Percentiles rank a stretch among this genome's conserved stretches.
Conservation (phyloP, 371 early-diverging fungal genomes). For the Rhizopus arrhizus region DNA sequence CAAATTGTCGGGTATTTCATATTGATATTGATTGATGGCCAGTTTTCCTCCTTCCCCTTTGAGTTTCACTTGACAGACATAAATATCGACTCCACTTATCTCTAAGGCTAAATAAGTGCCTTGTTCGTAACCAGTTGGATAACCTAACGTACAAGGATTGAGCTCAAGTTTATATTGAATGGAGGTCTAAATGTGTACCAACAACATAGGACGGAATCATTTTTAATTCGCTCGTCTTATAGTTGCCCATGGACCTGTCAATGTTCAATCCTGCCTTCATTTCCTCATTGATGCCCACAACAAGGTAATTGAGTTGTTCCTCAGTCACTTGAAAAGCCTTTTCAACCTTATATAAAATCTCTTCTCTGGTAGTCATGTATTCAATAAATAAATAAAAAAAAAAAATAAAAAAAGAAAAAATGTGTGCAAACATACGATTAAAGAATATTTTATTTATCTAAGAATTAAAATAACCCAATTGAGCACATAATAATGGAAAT, state of each 20-base stretch:
- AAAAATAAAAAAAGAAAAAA: too few species aligned
- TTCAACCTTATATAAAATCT: constrained; percentile 31
- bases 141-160: constrained; percentile 23
- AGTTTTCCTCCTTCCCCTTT: constrained; percentile 52
- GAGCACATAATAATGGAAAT: too few species aligned
- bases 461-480: too few species aligned
- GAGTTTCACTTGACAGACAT: constrained; percentile 54
- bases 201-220: constrained; percentile 56
- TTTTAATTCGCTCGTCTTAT: constrained; percentile 35
- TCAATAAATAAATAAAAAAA: too few species aligned
- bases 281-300: constrained; percentile 46
- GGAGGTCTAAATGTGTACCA: constrained; percentile 23
- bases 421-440: too few species aligned
- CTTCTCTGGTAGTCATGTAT: constrained; percentile 23
- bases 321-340: constrained; percentile 39
- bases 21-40: constrained; percentile 63
- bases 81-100: constrained; percentile 78
- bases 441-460: too few species aligned
- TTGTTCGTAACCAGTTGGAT: constrained; percentile 82
- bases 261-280: constrained; percentile 47
- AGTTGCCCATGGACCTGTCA: constrained; percentile 10
- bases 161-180: too few species aligned
- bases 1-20: constrained; percentile 79
- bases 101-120: constrained; percentile 90
- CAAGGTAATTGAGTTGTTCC: constrained; percentile 30